Evolutionary conservation across 2,329 filamentous ascomycete species (phyloP).

Genomic region (Neoarthrinium moseri): DNA sequence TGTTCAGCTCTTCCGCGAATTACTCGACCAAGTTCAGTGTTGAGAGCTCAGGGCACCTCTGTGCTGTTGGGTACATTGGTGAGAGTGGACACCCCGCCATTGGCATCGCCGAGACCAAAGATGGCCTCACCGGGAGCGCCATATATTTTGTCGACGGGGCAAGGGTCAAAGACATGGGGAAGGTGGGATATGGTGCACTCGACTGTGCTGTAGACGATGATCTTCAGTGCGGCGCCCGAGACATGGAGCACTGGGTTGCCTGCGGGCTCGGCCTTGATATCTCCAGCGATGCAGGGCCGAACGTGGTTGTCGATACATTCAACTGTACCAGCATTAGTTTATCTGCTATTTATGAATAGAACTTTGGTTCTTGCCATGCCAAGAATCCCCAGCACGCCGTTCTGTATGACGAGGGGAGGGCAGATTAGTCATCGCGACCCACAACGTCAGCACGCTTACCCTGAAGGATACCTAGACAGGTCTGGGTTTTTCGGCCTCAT

Average conservation of each 20-base stretch:
- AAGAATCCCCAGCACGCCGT: too few relatives aligned
- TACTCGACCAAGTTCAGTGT: slow-evolving; percentile 24
- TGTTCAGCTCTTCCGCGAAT: slow-evolving; percentile 21
- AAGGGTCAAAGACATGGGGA: slow-evolving; percentile 17
- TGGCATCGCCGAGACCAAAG: slow-evolving; percentile 23
- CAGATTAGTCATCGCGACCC: too few relatives aligned
- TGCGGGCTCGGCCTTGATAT: slow-evolving; percentile 29
- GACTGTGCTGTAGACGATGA: slow-evolving; percentile 16
- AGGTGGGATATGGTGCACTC: slow-evolving; percentile 21
- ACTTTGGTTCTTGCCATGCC: too few relatives aligned
- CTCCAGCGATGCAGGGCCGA: slow-evolving; percentile 18
- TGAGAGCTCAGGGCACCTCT: slow-evolving; percentile 23
- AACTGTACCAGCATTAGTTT: slow-evolving; percentile 22
- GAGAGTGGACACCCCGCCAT: slow-evolving; percentile 17
- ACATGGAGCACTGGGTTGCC: slow-evolving; percentile 23
- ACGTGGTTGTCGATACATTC: slow-evolving; percentile 23
- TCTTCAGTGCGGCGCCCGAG: slow-evolving; percentile 19
- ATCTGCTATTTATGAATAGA: slow-evolving; percentile 16
- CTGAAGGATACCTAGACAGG: too few relatives aligned
- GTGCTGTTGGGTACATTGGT: slow-evolving; percentile 20
- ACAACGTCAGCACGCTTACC: too few relatives aligned
- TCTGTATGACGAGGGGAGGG: too few relatives aligned
- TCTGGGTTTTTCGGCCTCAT: too few relatives aligned
- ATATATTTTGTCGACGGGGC: slow-evolving; percentile 24
- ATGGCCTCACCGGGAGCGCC: slow-evolving; percentile 17